Conservation (phyloP, 805 yeast species). For the Pichia cephalocereana region DNA sequence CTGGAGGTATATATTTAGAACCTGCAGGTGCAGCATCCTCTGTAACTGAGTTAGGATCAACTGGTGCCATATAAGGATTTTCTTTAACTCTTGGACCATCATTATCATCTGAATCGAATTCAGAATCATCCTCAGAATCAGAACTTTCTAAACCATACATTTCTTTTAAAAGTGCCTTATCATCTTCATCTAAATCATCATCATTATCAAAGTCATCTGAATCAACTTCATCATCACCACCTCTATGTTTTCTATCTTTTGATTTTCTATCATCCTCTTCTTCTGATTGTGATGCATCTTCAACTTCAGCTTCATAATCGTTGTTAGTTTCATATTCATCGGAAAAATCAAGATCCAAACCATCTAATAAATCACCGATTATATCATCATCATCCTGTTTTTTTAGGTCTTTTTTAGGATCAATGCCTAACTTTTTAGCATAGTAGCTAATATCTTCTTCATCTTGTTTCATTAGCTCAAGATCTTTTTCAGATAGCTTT, state of each 20-base stretch:
- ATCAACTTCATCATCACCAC: slow-evolving; percentile 18
- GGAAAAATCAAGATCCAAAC: slow-evolving; percentile 39
- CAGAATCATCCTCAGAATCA: slow-evolving; percentile 16
- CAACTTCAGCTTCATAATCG: slow-evolving; percentile 3
- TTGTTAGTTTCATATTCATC: slow-evolving; percentile 11
- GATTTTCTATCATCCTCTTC: neutral
- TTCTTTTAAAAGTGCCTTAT: slow-evolving; percentile 22
- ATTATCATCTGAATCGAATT: slow-evolving; percentile 18
- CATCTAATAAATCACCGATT: slow-evolving; percentile 74
- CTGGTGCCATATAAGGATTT: slow-evolving; percentile 71
- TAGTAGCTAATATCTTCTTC: slow-evolving; percentile 76
- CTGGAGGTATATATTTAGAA: slow-evolving; percentile 75
- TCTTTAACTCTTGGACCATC: slow-evolving; percentile 37
- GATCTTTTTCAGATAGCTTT: slow-evolving; percentile 34
- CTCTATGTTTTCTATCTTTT: slow-evolving; percentile 8
- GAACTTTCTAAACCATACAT: slow-evolving; percentile 24
- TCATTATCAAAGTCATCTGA: slow-evolving; percentile 26
- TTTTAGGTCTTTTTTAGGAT: slow-evolving; percentile 43
- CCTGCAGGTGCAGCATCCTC: slow-evolving; percentile 19
- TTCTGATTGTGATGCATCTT: neutral
- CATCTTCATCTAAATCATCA: slow-evolving; percentile 25
- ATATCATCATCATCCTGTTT: slow-evolving; percentile 63
- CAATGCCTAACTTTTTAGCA: slow-evolving; percentile 70
- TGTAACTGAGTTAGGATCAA: slow-evolving; percentile 10
- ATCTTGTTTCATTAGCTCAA: slow-evolving; percentile 44